Percentiles rank a stretch among this genome's conserved stretches.
phyloP scores from a whole-genome alignment of 192 early-diverging fungal genomes.

The Chytriomyces sp. region DNA sequence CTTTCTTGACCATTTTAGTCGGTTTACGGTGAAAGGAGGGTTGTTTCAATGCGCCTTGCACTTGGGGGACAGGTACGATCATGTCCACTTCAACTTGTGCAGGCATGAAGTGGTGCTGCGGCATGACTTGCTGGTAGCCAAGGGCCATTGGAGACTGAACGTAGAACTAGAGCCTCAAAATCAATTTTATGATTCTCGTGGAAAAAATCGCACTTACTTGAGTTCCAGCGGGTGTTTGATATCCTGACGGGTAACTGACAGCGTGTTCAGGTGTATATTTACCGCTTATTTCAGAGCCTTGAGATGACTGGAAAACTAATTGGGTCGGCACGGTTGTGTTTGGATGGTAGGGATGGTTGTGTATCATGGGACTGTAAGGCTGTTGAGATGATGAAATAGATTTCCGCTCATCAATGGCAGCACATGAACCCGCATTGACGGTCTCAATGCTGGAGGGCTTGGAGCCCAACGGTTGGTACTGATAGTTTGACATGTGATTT shows the following conservation, averaged over 20 bases:
- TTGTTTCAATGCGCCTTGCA: not conserved
- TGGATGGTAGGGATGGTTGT: not conserved
- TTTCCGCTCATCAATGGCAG: too few species aligned
- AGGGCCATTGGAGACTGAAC: not conserved
- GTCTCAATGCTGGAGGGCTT: too few species aligned
- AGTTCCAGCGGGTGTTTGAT: not conserved
- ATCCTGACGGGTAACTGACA: too few species aligned
- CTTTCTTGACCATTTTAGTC: constrained; percentile 27
- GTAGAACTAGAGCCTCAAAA: too few species aligned
- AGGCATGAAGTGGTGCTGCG: not conserved
- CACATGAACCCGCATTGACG: too few species aligned
- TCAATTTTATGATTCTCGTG: too few species aligned
- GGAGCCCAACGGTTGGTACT: too few species aligned
- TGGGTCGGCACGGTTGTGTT: not conserved
- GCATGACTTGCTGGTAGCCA: not conserved
- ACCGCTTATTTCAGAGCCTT: not conserved
- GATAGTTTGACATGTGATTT: too few species aligned
- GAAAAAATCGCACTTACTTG: not conserved
- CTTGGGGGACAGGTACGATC: not conserved
- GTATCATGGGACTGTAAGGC: not conserved
- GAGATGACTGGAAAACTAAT: not conserved
- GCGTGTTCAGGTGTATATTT: not conserved
- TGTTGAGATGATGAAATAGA: too few species aligned
- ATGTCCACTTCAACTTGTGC: not conserved
- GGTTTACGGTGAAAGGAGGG: constrained; percentile 2